Evolutionary conservation across 1,284 basidiomycete species (phyloP).

Genomic region (Moesziomyces parantarcticus): DNA sequence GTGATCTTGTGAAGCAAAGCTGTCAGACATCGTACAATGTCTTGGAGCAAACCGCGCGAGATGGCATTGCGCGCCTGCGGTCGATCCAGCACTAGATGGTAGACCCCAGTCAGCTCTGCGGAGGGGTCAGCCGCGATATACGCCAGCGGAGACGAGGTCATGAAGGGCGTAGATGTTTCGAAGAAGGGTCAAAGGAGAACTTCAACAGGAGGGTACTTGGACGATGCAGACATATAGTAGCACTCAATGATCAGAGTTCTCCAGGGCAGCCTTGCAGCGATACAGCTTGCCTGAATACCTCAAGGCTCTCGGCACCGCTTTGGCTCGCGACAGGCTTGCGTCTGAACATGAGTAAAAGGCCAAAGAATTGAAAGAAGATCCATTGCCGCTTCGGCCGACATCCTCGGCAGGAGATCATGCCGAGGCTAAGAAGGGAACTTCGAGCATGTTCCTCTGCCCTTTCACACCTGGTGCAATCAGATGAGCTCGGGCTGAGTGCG

Average conservation of each 20-base stretch:
- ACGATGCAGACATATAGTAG: neutral
- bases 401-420: neutral
- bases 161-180: neutral
- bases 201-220: neutral
- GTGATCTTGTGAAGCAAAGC: conserved; percentile 4
- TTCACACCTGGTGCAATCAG: neutral
- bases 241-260: neutral
- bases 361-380: neutral
- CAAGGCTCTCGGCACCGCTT: neutral
- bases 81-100: conserved; percentile 15
- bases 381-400: neutral
- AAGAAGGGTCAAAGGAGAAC: neutral
- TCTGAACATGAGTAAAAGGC: neutral
- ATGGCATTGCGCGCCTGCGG: conserved; percentile 18
- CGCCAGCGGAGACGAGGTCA: conserved; percentile 3
- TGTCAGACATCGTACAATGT: conserved; percentile 4
- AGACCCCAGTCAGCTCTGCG: conserved; percentile 8
- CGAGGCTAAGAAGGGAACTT: neutral
- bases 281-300: neutral
- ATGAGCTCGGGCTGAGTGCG: neutral
- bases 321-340: neutral
- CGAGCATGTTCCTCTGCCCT: neutral
- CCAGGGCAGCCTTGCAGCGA: neutral
- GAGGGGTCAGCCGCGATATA: conserved; percentile 4
- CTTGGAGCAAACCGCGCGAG: conserved; percentile 12